Conservation (phyloP, 805 yeast species). For the Brettanomyces nanus region DNA sequence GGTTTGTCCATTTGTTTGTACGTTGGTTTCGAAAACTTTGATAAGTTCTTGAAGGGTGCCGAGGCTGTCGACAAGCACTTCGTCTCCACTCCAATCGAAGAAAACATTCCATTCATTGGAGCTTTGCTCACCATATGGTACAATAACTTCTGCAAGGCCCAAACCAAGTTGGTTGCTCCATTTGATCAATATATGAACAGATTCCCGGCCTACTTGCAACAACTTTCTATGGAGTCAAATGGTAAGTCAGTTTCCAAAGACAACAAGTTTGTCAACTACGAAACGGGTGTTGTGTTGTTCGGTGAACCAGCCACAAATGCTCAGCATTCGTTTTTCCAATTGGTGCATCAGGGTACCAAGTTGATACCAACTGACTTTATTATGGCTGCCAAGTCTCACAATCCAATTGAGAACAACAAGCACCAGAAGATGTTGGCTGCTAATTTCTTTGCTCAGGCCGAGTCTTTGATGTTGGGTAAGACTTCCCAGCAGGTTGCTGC, state of each 20-base stretch:
- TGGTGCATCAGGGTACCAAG: slow-evolving; percentile 98
- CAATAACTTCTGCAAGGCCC: slow-evolving; percentile 96
- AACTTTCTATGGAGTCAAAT: slow-evolving; percentile 97
- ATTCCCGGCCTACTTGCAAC: slow-evolving; percentile 99
- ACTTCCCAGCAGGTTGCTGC: slow-evolving; percentile 71
- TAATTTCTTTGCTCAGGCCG: slow-evolving; percentile 97
- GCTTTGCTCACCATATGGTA: slow-evolving; percentile 96
- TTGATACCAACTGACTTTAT: slow-evolving; percentile 95
- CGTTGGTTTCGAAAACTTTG: slow-evolving; percentile 94
- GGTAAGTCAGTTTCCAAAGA: slow-evolving; percentile 97
- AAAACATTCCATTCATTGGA: slow-evolving; percentile 89
- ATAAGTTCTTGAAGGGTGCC: slow-evolving; percentile 89
- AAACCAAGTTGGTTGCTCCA: slow-evolving; percentile 97
- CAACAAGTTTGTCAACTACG: slow-evolving; percentile 84
- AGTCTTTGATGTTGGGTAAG: slow-evolving; percentile 96
- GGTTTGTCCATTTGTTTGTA: slow-evolving; percentile 92
- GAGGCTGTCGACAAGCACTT: slow-evolving; percentile 96
- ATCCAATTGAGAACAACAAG: slow-evolving; percentile 88
- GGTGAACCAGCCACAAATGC: slow-evolving; percentile 99
- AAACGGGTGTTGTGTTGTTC: slow-evolving; percentile 90
- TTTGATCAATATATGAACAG: slow-evolving; percentile 98
- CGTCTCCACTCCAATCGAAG: slow-evolving; percentile 70
- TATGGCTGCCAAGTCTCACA: slow-evolving; percentile 94
- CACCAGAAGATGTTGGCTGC: slow-evolving; percentile 99
- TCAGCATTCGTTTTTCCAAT: slow-evolving; percentile 98